These are phyloP conservation scores for Tuber brumale DNA, from an alignment of 495 filamentous ascomycete species.

Conservation along the genomic window DNA sequence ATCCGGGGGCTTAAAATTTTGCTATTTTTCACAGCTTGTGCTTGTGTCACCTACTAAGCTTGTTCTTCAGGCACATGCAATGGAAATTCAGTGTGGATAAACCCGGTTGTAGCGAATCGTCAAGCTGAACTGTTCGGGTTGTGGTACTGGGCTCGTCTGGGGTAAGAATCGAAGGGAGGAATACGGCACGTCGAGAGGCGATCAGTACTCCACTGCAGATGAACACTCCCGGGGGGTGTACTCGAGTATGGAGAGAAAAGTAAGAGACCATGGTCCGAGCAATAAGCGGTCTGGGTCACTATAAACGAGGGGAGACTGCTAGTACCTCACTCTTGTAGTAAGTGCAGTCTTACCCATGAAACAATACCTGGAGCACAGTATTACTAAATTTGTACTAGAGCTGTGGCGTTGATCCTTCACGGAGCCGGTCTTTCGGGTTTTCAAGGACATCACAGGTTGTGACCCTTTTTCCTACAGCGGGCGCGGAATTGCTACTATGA, in stretches of 20 bases:
- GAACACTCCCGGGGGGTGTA: neutral
- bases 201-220: neutral
- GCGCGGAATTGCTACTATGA: neutral
- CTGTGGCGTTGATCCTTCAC: neutral
- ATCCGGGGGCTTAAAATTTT: neutral
- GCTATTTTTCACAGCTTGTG: neutral
- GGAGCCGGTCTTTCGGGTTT: neutral
- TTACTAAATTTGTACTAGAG: neutral
- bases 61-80: neutral
- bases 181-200: neutral
- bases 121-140: neutral
- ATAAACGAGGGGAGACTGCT: neutral
- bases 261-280: neutral
- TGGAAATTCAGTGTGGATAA: neutral
- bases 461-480: no score
- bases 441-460: neutral
- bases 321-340: neutral
- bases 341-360: neutral
- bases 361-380: neutral
- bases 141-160: neutral
- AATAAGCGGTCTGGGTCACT: neutral
- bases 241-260: neutral
- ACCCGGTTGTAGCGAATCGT: neutral
- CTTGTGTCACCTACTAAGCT: neutral
- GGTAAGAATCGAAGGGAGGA: neutral